These are phyloP conservation scores for Verticillium dahliae DNA, from an alignment of 2,329 filamentous ascomycete species.

Conservation along the genomic window DNA sequence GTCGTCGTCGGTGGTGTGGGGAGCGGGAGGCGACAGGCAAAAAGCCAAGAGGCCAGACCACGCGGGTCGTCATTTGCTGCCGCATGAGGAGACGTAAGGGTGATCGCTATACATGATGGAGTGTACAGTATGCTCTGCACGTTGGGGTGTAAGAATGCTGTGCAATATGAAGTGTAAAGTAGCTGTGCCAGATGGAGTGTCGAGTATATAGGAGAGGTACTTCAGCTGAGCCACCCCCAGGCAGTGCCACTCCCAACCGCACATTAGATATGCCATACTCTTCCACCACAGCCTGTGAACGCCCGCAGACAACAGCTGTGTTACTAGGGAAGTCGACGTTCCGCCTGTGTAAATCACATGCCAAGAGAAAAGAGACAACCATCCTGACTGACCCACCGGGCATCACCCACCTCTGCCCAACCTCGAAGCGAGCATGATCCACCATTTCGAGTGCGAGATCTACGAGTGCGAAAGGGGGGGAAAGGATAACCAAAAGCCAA, in stretches of 20 bases:
- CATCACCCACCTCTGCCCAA: background rate
- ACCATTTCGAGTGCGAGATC: background rate
- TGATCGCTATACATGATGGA: background rate
- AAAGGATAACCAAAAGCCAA: too few relatives aligned
- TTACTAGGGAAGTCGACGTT: background rate
- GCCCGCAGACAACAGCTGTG: too few relatives aligned
- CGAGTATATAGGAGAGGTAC: too few relatives aligned
- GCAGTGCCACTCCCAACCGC: background rate
- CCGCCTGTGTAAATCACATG: background rate
- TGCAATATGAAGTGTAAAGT: too few relatives aligned
- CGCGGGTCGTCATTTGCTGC: background rate
- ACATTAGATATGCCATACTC: too few relatives aligned
- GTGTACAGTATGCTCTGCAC: too few relatives aligned
- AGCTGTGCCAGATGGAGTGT: too few relatives aligned
- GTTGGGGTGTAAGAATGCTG: too few relatives aligned
- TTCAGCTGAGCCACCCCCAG: too few relatives aligned
- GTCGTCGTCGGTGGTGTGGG: background rate
- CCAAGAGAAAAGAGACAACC: background rate
- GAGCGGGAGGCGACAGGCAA: background rate
- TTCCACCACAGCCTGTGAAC: too few relatives aligned
- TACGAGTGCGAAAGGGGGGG: background rate
- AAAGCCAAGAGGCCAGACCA: background rate
- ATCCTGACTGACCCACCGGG: background rate
- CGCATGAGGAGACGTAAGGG: background rate
- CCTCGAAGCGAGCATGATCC: background rate